These are phyloP conservation scores for Russula foetens DNA, from an alignment of 768 basidiomycete genomes.

Conservation along the genomic window DNA sequence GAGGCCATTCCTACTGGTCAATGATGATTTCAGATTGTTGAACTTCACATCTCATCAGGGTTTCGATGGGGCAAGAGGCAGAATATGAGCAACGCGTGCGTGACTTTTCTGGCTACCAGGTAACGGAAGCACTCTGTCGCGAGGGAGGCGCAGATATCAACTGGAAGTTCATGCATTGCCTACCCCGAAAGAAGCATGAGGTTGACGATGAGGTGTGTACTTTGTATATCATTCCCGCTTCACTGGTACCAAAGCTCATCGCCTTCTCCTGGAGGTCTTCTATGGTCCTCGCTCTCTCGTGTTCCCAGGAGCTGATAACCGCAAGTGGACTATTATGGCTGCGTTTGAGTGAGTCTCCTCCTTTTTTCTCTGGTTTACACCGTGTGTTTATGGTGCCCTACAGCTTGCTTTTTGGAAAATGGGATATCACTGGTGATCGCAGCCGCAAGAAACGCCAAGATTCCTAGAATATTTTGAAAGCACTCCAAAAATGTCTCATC, in stretches of 20 bases:
- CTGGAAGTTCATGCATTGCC: constrained; percentile 95
- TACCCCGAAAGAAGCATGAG: constrained; percentile 88
- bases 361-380: neutral
- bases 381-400: constrained; percentile 25
- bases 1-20: neutral
- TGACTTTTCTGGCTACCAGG: constrained; percentile 89
- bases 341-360: constrained; percentile 61
- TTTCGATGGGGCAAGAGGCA: constrained; percentile 98
- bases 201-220: constrained; percentile 82
- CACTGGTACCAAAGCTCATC: constrained; percentile 3
- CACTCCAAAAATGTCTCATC: too few species aligned
- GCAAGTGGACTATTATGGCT: constrained; percentile 96
- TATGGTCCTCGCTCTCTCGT: constrained; percentile 88
- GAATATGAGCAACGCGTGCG: constrained; percentile 80
- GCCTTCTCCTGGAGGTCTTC: constrained; percentile 57
- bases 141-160: constrained; percentile 75
- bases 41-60: constrained; percentile 41
- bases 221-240: neutral
- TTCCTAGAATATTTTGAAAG: neutral
- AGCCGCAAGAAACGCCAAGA: neutral
- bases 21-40: neutral
- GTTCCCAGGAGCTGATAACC: constrained; percentile 92
- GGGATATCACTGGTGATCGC: constrained; percentile 17
- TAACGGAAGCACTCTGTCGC: constrained; percentile 80
- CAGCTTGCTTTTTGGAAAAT: constrained; percentile 30